Evolutionary conservation across 139 green algal species (phyloP), one percentile per base, ranked within the genome.

Genomic region (Yamagishiella unicocca): DNA sequence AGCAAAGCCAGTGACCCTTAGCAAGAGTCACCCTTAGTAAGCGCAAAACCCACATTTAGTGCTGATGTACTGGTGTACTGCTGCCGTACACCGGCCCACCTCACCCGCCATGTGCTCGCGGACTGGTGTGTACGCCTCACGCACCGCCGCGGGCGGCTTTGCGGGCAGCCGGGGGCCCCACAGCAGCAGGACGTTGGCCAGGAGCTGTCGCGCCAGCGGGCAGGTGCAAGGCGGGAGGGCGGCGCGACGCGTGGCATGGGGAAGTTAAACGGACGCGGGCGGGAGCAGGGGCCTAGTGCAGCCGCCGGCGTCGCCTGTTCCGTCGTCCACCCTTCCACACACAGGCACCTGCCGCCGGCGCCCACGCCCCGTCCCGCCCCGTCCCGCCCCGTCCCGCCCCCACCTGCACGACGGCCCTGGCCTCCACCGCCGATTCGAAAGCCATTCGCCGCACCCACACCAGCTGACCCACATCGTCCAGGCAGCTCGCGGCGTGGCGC

Each of bases 381-480:
- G 25, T 5, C 73, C 19, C 14, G 67, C 8, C 33, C 31, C 9
- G 5, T 2, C 24, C 8, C 37, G 2, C 7, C 2, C 61, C 7
- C 40, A 75, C 79, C 79, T 76, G 40, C 43, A 14, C 25, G 2
- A 75, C n/a, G 2, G 79, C 79, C 22, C 79, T 22, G 5, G 79
- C 61, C 61, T 75, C 79, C 38, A 76, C 31, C 2, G 61, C 79
- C 24, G 61, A 64, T 0, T 3, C 58, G 7, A 75, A 35, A 40
- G 14, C 1, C 29, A 76, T 31, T 27, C 40, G 21, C 2, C 43
- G 4, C 37, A 82, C 61, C 79, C 61, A 85, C 38, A 85, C 61
- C 29, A 62, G 40, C 38, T 31, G 61, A 45, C 79, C 79, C 40
- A 85, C 61, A 50, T 85, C 61, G 21, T 85, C 79, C 58, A 75